Evolutionary conservation across 768 basidiomycete genomes (phyloP).

Genomic region (Russula dissimulans): DNA sequence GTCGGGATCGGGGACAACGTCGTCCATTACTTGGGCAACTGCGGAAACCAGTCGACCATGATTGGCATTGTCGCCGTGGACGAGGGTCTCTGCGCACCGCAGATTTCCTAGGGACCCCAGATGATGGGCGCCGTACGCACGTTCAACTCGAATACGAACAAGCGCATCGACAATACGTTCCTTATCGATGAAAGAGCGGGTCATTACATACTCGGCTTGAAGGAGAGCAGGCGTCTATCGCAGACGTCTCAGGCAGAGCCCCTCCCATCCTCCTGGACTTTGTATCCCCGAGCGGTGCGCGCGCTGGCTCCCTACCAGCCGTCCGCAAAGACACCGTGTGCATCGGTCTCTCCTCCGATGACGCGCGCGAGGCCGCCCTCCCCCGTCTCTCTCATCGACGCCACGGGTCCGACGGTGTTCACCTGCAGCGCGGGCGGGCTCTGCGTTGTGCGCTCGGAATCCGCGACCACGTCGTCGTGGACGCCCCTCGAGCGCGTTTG

Average conservation of each 20-base stretch:
- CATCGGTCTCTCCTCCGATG: slow-evolving; percentile 22
- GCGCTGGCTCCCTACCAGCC: slow-evolving; percentile 64
- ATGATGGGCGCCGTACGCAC: slow-evolving; percentile 39
- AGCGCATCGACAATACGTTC: slow-evolving; percentile 61
- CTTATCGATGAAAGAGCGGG: slow-evolving; percentile 31
- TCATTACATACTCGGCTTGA: slow-evolving; percentile 32
- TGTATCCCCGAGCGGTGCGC: slow-evolving; percentile 53
- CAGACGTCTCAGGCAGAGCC: slow-evolving; percentile 58
- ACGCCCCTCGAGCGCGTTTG: slow-evolving; percentile 44
- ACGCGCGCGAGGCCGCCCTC: slow-evolving; percentile 19
- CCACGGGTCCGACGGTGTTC: slow-evolving; percentile 69
- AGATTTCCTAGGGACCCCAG: slow-evolving; percentile 6
- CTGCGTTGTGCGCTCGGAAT: slow-evolving; percentile 34
- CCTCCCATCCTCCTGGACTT: slow-evolving; percentile 62
- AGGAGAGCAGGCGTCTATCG: slow-evolving; percentile 44
- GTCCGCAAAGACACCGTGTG: slow-evolving; percentile 36
- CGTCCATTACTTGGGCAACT: slow-evolving; percentile 67
- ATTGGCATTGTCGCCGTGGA: slow-evolving; percentile 67
- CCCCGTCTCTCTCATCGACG: slow-evolving; percentile 53
- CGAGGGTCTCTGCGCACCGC: slow-evolving; percentile 41
- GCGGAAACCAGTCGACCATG: slow-evolving; percentile 67
- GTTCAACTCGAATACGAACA: slow-evolving; percentile 67
- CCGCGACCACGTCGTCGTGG: slow-evolving; percentile 15
- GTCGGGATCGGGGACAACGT: slow-evolving; percentile 44
- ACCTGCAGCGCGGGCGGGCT: slow-evolving; percentile 32